Percentiles rank a stretch among this genome's conserved stretches.
Evolutionary conservation across 1,139 yeast genomes (phyloP).

Genomic region (Sporopachydermia cereana): DNA sequence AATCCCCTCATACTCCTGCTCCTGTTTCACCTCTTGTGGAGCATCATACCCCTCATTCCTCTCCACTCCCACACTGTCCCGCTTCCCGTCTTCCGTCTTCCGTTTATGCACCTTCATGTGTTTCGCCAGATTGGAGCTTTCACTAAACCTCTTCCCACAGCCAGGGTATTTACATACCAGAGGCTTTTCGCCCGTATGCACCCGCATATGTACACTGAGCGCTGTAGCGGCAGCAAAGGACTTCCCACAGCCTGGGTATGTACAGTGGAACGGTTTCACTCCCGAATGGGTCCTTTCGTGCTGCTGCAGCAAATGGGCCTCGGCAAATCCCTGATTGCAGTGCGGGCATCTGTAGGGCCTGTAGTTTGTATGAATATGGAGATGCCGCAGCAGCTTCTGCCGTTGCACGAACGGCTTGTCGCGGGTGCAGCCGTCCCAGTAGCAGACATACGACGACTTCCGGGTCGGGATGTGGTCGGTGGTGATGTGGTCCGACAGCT

Average conservation of each 20-base stretch:
- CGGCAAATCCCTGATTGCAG: constrained; percentile 63
- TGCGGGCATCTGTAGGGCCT: constrained; percentile 61
- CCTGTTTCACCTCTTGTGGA: too few relatives aligned
- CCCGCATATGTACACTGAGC: constrained; percentile 54
- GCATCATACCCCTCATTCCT: too few relatives aligned
- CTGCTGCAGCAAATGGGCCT: constrained; percentile 51
- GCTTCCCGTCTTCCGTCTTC: constrained; percentile 36
- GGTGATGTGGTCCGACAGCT: constrained; percentile 59
- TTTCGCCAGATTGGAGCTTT: constrained; percentile 77
- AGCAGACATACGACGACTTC: constrained; percentile 54
- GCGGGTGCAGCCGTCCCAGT: constrained; percentile 64
- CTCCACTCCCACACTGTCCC: too few relatives aligned
- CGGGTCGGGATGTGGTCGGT: constrained; percentile 65
- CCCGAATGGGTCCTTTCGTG: constrained; percentile 82
- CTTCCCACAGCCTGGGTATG: constrained; percentile 59
- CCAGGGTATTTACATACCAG: constrained; percentile 66
- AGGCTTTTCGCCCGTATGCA: constrained; percentile 91
- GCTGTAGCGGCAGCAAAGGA: constrained; percentile 53
- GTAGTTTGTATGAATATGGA: constrained; percentile 78
- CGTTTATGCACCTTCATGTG: constrained; percentile 66
- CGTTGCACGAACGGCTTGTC: constrained; percentile 58
- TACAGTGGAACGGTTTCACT: constrained; percentile 77
- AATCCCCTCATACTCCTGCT: too few relatives aligned
- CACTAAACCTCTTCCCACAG: constrained; percentile 79
- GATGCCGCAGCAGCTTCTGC: constrained; percentile 76